These are phyloP conservation scores for Microdochium bolleyi DNA, from an alignment of 2,329 filamentous ascomycete genomes.

Conservation along the genomic window DNA sequence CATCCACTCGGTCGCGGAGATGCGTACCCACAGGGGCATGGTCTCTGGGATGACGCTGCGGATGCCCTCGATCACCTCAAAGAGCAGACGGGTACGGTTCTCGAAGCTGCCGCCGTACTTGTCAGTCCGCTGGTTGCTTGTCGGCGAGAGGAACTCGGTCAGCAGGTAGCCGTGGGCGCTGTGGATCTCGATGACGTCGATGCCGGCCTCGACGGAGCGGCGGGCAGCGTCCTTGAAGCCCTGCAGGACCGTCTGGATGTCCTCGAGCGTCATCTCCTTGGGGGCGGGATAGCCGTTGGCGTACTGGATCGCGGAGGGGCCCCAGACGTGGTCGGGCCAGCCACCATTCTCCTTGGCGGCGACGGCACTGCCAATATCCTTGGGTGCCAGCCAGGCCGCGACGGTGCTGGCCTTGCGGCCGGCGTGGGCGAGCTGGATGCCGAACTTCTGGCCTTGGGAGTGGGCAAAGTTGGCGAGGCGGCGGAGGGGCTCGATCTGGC, in stretches of 20 bases:
- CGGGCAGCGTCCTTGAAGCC: conserved; percentile 49
- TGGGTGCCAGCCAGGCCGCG: conserved; percentile 58
- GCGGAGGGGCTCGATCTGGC: conserved; percentile 65
- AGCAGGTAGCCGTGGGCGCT: conserved; percentile 41
- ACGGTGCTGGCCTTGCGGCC: conserved; percentile 60
- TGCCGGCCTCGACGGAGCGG: conserved; percentile 49
- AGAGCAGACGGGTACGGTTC: conserved; percentile 55
- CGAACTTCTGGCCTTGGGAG: conserved; percentile 67
- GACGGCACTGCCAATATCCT: conserved; percentile 33
- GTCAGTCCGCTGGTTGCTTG: conserved; percentile 34
- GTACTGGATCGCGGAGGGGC: conserved; percentile 47
- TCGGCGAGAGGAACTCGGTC: conserved; percentile 31
- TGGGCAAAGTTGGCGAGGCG: conserved; percentile 72
- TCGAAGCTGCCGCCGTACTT: conserved; percentile 57
- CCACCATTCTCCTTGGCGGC: conserved; percentile 45
- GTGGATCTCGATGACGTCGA: conserved; percentile 36
- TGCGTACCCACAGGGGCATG: conserved; percentile 50
- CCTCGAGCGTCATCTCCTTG: conserved; percentile 37
- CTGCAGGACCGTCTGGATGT: conserved; percentile 43
- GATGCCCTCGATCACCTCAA: conserved; percentile 43
- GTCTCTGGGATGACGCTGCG: conserved; percentile 41
- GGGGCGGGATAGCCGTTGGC: conserved; percentile 49
- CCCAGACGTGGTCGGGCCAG: conserved; percentile 49
- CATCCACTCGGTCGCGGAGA: conserved; percentile 59
- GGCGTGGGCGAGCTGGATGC: conserved; percentile 75